A percentile compares a stretch with the other conserved stretches of the same genome.
Conservation (phyloP, 2,329 filamentous ascomycete genomes). For the Nemania diffusa region DNA sequence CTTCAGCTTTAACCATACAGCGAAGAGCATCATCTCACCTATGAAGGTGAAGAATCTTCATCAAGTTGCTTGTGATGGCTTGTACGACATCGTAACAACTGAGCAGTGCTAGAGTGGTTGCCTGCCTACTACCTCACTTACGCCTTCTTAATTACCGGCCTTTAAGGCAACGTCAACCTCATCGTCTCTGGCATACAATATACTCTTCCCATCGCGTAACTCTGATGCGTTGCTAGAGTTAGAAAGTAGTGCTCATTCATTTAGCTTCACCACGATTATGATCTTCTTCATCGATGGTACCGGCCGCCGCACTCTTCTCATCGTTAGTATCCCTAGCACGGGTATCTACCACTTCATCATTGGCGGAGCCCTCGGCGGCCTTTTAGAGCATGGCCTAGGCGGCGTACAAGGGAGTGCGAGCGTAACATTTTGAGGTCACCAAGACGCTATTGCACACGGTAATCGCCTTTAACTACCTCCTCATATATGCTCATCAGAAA, state of each 20-base stretch:
- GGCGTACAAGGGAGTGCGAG: constrained; percentile 62
- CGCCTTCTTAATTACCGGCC: constrained; percentile 68
- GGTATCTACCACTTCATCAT: constrained; percentile 67
- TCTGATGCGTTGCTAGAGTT: neutral
- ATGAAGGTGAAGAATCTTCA: constrained; percentile 75
- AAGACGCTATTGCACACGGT: constrained; percentile 68
- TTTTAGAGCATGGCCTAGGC: constrained; percentile 56
- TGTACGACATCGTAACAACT: constrained; percentile 54
- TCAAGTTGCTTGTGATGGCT: no score
- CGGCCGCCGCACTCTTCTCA: constrained; percentile 72
- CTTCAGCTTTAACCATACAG: neutral
- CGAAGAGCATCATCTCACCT: constrained; percentile 6
- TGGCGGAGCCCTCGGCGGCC: constrained; percentile 61
- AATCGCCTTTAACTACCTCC: constrained; percentile 72
- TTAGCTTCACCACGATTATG: constrained; percentile 57
- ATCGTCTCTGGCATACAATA: constrained; percentile 67
- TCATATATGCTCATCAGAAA: constrained; percentile 73
- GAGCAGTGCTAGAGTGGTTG: constrained; percentile 63
- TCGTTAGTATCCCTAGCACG: constrained; percentile 74
- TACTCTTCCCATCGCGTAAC: constrained; percentile 58
- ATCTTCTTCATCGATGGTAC: constrained; percentile 64
- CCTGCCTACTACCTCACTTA: constrained; percentile 69
- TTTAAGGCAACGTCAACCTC: constrained; percentile 62
- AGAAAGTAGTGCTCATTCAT: constrained; percentile 25
- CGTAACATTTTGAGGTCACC: constrained; percentile 62